These are phyloP conservation scores for Phalaenopsis equestris DNA, from an alignment of 106 monocot genomes.

Conservation along the genomic window DNA sequence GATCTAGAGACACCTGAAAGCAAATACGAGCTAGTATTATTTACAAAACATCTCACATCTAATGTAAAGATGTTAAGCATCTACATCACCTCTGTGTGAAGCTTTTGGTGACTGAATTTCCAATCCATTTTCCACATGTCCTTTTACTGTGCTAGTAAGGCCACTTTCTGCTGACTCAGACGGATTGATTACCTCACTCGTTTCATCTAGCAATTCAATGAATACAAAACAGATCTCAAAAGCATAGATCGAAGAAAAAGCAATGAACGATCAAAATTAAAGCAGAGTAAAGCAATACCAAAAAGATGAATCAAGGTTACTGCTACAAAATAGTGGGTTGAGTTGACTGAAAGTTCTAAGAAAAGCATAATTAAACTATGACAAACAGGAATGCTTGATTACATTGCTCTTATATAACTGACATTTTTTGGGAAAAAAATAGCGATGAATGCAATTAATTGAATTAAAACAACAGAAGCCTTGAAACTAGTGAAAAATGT, in stretches of 20 bases:
- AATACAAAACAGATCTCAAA: background rate
- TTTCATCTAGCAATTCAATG: constrained; percentile 26
- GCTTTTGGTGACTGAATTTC: constrained; percentile 49
- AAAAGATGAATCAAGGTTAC: background rate
- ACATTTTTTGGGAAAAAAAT: background rate
- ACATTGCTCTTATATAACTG: background rate
- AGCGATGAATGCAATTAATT: background rate
- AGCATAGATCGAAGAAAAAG: background rate
- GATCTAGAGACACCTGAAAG: constrained; percentile 23
- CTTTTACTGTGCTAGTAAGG: constrained; percentile 14
- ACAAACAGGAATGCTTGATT: background rate
- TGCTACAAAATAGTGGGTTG: background rate
- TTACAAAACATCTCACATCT: background rate
- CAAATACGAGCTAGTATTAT: background rate
- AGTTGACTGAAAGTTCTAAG: background rate
- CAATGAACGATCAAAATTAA: background rate
- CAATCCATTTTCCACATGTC: constrained; percentile 19
- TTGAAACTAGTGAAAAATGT: background rate
- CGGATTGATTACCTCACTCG: constrained; percentile 50
- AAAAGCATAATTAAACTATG: background rate
- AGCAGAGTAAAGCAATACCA: background rate
- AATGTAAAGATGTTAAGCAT: background rate
- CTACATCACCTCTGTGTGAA: constrained; percentile 40
- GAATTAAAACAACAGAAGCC: background rate
- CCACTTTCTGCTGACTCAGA: constrained; percentile 24